Evolutionary conservation across 768 basidiomycete genomes (phyloP).

Genomic region (Russula vinacea): DNA sequence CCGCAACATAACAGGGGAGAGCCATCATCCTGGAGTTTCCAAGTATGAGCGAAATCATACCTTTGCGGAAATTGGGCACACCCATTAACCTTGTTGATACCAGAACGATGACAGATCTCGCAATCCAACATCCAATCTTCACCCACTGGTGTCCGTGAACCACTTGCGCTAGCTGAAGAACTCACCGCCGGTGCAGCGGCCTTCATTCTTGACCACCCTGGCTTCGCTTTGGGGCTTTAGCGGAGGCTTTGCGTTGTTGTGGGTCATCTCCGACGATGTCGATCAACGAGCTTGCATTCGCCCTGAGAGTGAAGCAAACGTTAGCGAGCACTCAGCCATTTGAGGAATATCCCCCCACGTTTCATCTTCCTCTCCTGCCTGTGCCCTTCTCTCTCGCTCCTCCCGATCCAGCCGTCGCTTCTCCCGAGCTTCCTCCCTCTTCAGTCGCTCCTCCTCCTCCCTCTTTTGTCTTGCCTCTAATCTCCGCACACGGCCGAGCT

Average conservation of each 20-base stretch:
- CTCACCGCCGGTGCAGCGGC: slow-evolving; percentile 30
- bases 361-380: slow-evolving; percentile 26
- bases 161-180: slow-evolving; percentile 39
- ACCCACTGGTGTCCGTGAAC: slow-evolving; percentile 51
- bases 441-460: slow-evolving; percentile 41
- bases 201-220: slow-evolving; percentile 21
- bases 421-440: slow-evolving; percentile 60
- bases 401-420: slow-evolving; percentile 42
- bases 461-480: slow-evolving; percentile 40
- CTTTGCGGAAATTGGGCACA: neutral
- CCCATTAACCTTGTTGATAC: slow-evolving; percentile 65
- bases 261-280: slow-evolving; percentile 20
- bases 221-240: slow-evolving; percentile 14
- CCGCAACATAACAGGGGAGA: slow-evolving; percentile 80
- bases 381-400: slow-evolving; percentile 26
- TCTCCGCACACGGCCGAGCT: slow-evolving; percentile 58
- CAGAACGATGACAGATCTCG: slow-evolving; percentile 73
- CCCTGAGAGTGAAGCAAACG: slow-evolving; percentile 1
- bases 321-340: neutral
- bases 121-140: slow-evolving; percentile 87
- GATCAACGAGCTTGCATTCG: slow-evolving; percentile 16
- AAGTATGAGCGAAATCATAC: slow-evolving; percentile 18
- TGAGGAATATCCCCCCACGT: slow-evolving; percentile 13
- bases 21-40: slow-evolving; percentile 64
- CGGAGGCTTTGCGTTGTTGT: neutral